A percentile compares a stretch with the other conserved stretches of the same genome.
phyloP scores from a whole-genome alignment of 768 basidiomycete species.

The Paxillus involutus region DNA sequence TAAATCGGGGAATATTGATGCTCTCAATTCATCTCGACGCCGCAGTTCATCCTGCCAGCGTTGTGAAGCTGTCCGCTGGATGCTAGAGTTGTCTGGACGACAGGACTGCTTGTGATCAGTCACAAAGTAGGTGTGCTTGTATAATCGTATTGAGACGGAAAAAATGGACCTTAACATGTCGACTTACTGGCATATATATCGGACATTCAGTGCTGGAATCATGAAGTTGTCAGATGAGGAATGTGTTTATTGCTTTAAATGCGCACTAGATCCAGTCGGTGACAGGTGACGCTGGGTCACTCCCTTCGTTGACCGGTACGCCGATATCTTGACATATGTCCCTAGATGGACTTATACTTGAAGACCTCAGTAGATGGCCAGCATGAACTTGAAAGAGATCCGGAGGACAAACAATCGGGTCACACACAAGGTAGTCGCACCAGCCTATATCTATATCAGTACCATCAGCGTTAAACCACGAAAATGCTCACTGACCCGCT shows the following conservation, averaged over 20 bases:
- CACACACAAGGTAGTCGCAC: constrained; percentile 49
- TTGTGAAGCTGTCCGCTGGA: constrained; percentile 12
- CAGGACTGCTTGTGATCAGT: constrained; percentile 51
- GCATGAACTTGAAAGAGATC: constrained; percentile 35
- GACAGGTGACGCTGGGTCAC: constrained; percentile 40
- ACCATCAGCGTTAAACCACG: background rate
- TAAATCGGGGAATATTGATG: constrained; percentile 43
- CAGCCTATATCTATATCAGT: constrained; percentile 32
- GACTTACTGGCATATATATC: constrained; percentile 45
- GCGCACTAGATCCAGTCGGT: constrained; percentile 47
- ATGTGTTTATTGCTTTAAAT: background rate
- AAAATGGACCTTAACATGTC: background rate
- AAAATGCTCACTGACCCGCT: constrained; percentile 26
- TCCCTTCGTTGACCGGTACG: constrained; percentile 36
- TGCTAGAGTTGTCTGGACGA: constrained; percentile 14
- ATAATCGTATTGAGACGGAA: background rate
- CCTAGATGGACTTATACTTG: background rate
- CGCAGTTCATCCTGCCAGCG: constrained; percentile 41
- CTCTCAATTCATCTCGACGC: constrained; percentile 37
- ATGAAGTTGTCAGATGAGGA: constrained; percentile 3
- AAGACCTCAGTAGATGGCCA: constrained; percentile 12
- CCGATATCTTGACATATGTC: constrained; percentile 19
- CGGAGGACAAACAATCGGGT: constrained; percentile 43
- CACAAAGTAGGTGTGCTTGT: constrained; percentile 47
- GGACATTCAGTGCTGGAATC: constrained; percentile 40